A percentile compares a stretch with the other conserved stretches of the same genome.
Evolutionary conservation across 2,329 filamentous ascomycete species (phyloP).

Genomic region (Mycosphaerella sp.): DNA sequence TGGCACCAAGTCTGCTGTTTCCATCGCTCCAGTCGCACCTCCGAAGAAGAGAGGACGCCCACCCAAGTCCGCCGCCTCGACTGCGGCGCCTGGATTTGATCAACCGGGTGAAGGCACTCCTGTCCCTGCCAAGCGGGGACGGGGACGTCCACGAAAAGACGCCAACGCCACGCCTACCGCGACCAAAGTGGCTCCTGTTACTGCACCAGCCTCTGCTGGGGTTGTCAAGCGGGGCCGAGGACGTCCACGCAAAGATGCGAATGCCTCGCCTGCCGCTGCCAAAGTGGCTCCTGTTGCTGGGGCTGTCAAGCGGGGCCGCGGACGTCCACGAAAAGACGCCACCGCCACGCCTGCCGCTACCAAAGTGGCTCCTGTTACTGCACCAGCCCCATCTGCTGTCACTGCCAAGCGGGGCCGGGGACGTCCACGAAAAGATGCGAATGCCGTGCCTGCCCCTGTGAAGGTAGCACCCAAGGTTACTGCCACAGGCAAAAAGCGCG

Average conservation of each 20-base stretch:
- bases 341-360: background rate
- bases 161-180: background rate
- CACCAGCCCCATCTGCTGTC: background rate
- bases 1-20: background rate
- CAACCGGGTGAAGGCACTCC: slow-evolving; percentile 3
- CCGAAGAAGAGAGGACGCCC: slow-evolving; percentile 30
- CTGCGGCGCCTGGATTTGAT: background rate
- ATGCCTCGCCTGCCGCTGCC: background rate
- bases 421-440: slow-evolving; percentile 4
- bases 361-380: background rate
- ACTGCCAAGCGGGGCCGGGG: background rate
- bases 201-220: background rate
- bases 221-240: slow-evolving; percentile 2
- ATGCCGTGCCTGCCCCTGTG: background rate
- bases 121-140: background rate
- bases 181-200: slow-evolving; percentile 4
- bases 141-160: slow-evolving; percentile 5
- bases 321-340: slow-evolving; percentile 4
- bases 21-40: slow-evolving; percentile 3
- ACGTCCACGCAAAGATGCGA: slow-evolving; percentile 7
- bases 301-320: background rate
- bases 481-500: slow-evolving; percentile 17
- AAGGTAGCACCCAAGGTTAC: slow-evolving; percentile 10
- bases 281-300: background rate
- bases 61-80: slow-evolving; percentile 1